Evolutionary conservation across 129 eudicot species (phyloP).

Genomic region (Centella asiatica): DNA sequence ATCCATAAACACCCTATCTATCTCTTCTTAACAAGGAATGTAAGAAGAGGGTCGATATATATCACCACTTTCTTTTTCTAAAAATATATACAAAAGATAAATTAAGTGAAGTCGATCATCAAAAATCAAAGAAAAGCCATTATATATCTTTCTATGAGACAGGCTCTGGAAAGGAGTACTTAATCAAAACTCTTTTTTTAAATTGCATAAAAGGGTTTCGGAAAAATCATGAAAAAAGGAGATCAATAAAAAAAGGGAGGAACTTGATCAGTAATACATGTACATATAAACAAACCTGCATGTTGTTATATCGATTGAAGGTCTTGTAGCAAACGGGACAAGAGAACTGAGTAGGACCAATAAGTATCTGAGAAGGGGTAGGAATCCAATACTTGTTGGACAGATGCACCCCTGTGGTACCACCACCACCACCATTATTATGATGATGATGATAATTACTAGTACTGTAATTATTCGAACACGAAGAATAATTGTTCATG

Average conservation of each 20-base stretch:
- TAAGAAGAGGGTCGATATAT: too few species aligned
- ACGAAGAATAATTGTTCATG: constrained; percentile 1
- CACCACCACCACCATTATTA: neutral
- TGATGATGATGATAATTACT: neutral
- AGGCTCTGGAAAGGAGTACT: too few species aligned
- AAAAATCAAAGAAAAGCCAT: too few species aligned
- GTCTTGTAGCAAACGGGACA: constrained; percentile 95
- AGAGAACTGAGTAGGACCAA: constrained; percentile 96
- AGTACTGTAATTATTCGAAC: constrained; percentile 7
- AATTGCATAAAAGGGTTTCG: too few species aligned
- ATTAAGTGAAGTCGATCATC: too few species aligned
- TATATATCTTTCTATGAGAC: too few species aligned
- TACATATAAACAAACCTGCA: constrained; percentile 53
- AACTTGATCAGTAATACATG: neutral
- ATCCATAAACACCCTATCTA: constrained; percentile 3
- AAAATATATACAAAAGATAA: too few species aligned
- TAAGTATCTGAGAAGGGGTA: constrained; percentile 85
- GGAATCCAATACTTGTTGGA: constrained; percentile 75
- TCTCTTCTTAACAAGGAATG: neutral
- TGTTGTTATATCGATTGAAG: constrained; percentile 94
- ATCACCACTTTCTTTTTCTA: too few species aligned
- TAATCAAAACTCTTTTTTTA: too few species aligned
- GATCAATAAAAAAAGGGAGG: neutral
- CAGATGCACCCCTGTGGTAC: constrained; percentile 28
- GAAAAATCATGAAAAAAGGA: neutral